Base-by-base conservation (phyloP, 371 early-diverging fungal genomes). In the Capniomyces stellatus region DNA sequence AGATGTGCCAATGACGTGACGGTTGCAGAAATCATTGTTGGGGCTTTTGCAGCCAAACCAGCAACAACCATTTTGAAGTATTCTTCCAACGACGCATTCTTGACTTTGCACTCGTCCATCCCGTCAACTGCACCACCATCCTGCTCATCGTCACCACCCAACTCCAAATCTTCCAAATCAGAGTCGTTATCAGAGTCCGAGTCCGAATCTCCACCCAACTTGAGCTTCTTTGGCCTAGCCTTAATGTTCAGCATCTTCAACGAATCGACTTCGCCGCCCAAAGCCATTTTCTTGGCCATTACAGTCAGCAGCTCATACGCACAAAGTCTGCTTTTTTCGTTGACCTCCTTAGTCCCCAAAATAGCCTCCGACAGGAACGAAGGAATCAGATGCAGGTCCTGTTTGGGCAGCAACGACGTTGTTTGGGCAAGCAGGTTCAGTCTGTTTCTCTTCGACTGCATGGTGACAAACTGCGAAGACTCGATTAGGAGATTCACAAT, bases 21-120 rank as follows among this genome's bases (percentile, higher is more conserved):
- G 1, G 93, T 78, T 1, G 98, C 96, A 54, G 83, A 79, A 44
- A 92, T 86, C 92, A 97, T 92, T 56, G 84, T 79, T 2, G 92
- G 79, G 2, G 92, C 86, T 22, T 78, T 75, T 31, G 87, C 94
- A 0, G 88, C 92, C 58, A 97, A 73, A 69, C 96, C 98, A 35
- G 98, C 96, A 0, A 81, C 73, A 1, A 90, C 82, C 92, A 95
- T 93, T 43, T 78, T 79, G 56, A 87, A 81, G 49, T 58, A 66
- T 41, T 67, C 73, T 8, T 61, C 73, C 13, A 67, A 44, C 49
- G 29, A 65, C 18, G 61, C 71, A 29, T 54, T 39, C 41, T 55
- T 52, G 8, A 43, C 24, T 19, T 15, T 52, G 15, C 41, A 22
- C 8, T 3, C 31, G 19, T 21, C 39, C 50, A 1, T 23, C 10